Base-by-base conservation (phyloP, 1,284 basidiomycete genomes). In the Sphagnurus paluster region DNA sequence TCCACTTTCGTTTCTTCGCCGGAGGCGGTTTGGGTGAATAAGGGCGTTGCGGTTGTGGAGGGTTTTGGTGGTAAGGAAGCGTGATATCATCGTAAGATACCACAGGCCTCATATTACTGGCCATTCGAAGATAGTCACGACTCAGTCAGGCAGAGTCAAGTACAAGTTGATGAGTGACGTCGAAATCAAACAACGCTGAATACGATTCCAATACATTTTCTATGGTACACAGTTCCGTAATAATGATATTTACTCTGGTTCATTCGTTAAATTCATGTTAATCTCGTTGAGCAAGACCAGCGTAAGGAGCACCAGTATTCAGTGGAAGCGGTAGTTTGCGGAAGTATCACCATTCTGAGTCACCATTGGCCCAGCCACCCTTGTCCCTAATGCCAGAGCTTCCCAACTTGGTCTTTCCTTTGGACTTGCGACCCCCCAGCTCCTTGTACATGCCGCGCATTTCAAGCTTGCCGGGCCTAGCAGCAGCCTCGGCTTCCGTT, bases 381-480 rank as follows among this genome's bases (percentile, higher is more conserved):
- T 76, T 82, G 53, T 87, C 85, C 55, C 82, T 71, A 33, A 74
- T 66, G n/a, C 75, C 76, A 3, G 70, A 62, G 35, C 76, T 74
- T 5, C 82, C 85, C 16, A 87, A 65, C 61, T 89, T 92, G 7
- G 63, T 63, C 63, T 82, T 82, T 38, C 69, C 74, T 65, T 84
- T 89, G 4, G 81, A 71, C 69, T 94, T 95, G 52, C 92, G 77
- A 8, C 92, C 92, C 14, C 87, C 87, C 6, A 94, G 69, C 44
- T 91, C 87, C 70, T 94, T 94, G 70, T 95, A 95, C 74, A 85
- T 84, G 59, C 86, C 86, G 29, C 92, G 77, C 81, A 93, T 91
- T 64, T 93, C 90, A 1, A 81, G 48, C 67, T 93, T 94, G 29
- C 79, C 78, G 30, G 87, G 87, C 13, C 68, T 73, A 14, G 74